These are phyloP conservation scores for Salpingoeca rosetta DNA, from an alignment of 78 protist genomes.

Conservation along the genomic window DNA sequence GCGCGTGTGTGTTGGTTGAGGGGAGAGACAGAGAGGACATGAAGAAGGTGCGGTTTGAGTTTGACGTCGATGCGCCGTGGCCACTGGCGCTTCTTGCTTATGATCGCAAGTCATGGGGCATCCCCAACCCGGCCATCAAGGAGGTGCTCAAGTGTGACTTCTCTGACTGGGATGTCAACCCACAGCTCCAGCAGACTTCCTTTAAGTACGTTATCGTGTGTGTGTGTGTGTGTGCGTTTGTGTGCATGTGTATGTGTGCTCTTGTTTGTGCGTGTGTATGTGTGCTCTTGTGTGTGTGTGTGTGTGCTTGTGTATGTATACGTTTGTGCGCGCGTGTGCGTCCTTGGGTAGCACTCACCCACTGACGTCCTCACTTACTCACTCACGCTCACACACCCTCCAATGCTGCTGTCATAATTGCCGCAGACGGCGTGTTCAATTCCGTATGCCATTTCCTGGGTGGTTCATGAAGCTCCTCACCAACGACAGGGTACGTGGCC, in stretches of 20 bases:
- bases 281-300: too few relatives aligned
- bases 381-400: too few relatives aligned
- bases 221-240: too few relatives aligned
- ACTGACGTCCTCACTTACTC: too few relatives aligned
- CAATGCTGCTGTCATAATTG: neutral
- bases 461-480: neutral
- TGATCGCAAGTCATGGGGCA: neutral
- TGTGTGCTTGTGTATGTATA: too few relatives aligned
- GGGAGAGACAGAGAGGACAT: neutral
- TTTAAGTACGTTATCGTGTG: neutral
- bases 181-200: neutral
- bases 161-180: neutral
- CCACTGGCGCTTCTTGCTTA: neutral
- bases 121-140: neutral
- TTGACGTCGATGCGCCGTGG: neutral
- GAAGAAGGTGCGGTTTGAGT: neutral
- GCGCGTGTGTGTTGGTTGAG: neutral
- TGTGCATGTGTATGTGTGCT: too few relatives aligned
- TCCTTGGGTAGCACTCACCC: too few relatives aligned
- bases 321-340: too few relatives aligned
- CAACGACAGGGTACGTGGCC: neutral
- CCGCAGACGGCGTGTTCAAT: neutral
- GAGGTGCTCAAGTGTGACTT: neutral
- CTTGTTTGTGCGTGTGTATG: too few relatives aligned
- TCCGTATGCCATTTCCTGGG: neutral